Percentiles rank a stretch among this genome's conserved stretches.
These are phyloP conservation scores for Salix exigua DNA, from an alignment of 345 rosid species.

Conservation along the genomic window DNA sequence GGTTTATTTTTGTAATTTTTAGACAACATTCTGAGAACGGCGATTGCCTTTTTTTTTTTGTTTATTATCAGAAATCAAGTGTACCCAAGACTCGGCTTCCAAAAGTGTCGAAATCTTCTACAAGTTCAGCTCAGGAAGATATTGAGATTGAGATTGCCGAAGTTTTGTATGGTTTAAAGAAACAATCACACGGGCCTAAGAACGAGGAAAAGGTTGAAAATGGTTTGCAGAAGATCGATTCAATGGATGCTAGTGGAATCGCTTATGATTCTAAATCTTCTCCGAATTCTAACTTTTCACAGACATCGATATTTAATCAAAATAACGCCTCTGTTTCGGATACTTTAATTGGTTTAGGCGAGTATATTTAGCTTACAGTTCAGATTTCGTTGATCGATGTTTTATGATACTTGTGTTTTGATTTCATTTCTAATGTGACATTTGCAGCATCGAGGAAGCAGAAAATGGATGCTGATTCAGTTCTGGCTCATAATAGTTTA, in stretches of 20 bases:
- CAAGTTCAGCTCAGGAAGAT: conserved; percentile 39
- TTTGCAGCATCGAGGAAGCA: conserved; percentile 34
- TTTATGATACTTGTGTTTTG: neutral
- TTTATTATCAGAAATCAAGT: conserved; percentile 26
- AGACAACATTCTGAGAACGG: conserved; percentile 5
- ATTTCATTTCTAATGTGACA: neutral
- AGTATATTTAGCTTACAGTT: neutral
- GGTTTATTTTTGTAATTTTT: neutral
- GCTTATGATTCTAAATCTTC: conserved; percentile 8
- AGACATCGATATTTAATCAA: conserved; percentile 5
- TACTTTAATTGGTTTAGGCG: conserved; percentile 15
- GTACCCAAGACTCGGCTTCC: conserved; percentile 39
- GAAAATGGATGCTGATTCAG: conserved; percentile 25
- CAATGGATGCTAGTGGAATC: conserved; percentile 17
- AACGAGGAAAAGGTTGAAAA: conserved; percentile 22
- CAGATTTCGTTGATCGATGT: neutral
- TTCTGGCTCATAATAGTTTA: conserved; percentile 9
- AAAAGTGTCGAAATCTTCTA: conserved; percentile 33
- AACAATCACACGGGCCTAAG: conserved; percentile 36
- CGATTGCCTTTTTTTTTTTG: neutral
- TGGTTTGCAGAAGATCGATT: conserved; percentile 16
- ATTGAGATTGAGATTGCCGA: conserved; percentile 68
- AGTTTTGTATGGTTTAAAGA: conserved; percentile 49
- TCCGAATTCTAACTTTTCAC: neutral
- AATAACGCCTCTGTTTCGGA: conserved; percentile 9